A percentile compares a stretch with the other conserved stretches of the same genome.
phyloP scores from a whole-genome alignment of 2,329 filamentous ascomycete genomes.

The Aspergillus sojae region DNA sequence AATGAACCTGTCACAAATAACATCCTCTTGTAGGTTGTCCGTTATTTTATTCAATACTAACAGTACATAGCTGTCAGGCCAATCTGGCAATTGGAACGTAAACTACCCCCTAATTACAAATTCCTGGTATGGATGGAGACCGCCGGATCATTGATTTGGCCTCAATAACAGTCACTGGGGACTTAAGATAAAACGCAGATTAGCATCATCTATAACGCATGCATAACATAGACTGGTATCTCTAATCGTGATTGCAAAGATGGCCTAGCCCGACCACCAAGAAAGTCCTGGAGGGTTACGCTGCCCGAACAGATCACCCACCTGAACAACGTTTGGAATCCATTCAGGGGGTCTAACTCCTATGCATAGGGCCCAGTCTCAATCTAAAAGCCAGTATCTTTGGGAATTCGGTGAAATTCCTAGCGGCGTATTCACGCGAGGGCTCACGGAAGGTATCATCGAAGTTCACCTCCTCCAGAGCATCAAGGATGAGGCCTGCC shows the following conservation, averaged over 20 bases:
- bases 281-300: not conserved
- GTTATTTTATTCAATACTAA: too few relatives aligned
- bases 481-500: slow-evolving; percentile 48
- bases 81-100: too few relatives aligned
- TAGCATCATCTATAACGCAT: not conserved
- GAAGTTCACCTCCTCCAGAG: slow-evolving; percentile 53
- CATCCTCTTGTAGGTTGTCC: too few relatives aligned
- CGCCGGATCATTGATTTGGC: too few relatives aligned
- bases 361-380: not conserved
- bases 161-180: too few relatives aligned
- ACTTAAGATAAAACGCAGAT: too few relatives aligned
- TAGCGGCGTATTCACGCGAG: slow-evolving; percentile 35
- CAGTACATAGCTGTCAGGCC: too few relatives aligned
- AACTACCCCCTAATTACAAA: too few relatives aligned
- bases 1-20: fast-evolving
- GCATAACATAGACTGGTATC: not conserved
- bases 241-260: not conserved
- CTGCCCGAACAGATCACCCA: too few relatives aligned
- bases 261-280: not conserved
- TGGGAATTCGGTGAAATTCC: slow-evolving; percentile 42
- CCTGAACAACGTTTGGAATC: not conserved
- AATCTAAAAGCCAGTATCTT: slow-evolving; percentile 33
- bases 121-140: too few relatives aligned
- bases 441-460: slow-evolving; percentile 33
- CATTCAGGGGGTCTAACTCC: not conserved